Evolutionary conservation across 2,329 filamentous ascomycete genomes (phyloP).

Genomic region (Ambrosiella cleistominuta): DNA sequence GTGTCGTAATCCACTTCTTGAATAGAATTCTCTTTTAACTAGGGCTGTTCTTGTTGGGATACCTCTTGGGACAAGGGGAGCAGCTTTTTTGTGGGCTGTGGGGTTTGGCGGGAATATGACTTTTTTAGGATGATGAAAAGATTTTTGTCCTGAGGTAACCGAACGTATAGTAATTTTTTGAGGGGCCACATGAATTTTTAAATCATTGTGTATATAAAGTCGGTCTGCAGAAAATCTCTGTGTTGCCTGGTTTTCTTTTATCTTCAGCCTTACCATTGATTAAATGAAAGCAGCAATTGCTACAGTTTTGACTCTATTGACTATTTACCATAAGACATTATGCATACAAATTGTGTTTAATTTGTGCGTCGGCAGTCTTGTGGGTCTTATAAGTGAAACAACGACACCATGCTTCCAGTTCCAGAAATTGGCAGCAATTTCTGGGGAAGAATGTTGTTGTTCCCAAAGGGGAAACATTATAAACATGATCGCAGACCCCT

Average conservation of each 20-base stretch:
- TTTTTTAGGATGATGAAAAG: neutral
- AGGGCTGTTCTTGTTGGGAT: neutral
- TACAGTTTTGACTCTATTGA: no score
- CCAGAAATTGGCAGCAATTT: neutral
- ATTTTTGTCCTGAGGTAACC: no score
- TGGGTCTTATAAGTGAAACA: neutral
- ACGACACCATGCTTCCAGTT: neutral
- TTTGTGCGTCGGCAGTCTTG: neutral
- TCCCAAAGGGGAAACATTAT: constrained; percentile 3
- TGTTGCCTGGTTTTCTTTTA: no score
- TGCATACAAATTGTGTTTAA: neutral
- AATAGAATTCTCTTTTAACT: no score
- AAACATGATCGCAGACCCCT: neutral
- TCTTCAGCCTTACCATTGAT: no score
- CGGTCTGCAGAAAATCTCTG: no score
- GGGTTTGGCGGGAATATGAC: neutral
- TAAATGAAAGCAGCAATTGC: no score
- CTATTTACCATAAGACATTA: no score
- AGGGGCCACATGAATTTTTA: no score
- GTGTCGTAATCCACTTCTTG: no score
- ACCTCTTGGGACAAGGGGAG: neutral
- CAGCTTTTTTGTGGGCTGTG: neutral
- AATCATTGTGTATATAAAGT: no score
- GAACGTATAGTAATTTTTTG: no score
- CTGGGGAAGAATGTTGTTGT: neutral